These are phyloP conservation scores for Phialemoniopsis sp. DNA, from an alignment of 2,329 filamentous ascomycete genomes.

Conservation along the genomic window DNA sequence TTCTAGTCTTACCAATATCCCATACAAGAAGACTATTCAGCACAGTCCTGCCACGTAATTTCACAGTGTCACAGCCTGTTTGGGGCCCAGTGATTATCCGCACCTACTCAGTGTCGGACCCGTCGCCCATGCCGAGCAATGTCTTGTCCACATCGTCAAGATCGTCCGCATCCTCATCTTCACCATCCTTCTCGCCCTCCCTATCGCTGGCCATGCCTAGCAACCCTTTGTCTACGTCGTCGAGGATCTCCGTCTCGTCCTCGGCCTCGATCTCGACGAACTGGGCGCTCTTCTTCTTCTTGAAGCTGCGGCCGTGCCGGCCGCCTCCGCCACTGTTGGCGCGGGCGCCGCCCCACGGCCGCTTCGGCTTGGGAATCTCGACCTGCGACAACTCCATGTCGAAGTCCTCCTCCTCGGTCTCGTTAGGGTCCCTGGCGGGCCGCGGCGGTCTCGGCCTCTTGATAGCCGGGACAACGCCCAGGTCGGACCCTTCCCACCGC, in stretches of 20 bases:
- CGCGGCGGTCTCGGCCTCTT: slow-evolving; percentile 30
- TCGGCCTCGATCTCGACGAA: slow-evolving; percentile 14
- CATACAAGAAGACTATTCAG: no score
- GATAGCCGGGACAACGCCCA: slow-evolving; percentile 40
- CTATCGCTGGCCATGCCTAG: slow-evolving; percentile 17
- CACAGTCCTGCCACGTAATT: no score
- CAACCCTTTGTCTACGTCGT: slow-evolving; percentile 30
- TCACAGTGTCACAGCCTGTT: no score
- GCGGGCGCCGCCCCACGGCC: slow-evolving; percentile 4
- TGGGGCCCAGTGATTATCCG: no score
- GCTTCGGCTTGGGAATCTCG: slow-evolving; percentile 9
- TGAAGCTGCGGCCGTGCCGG: slow-evolving; percentile 4
- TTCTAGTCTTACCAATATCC: no score
- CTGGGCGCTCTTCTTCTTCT: slow-evolving; percentile 6
- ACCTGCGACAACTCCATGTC: slow-evolving; percentile 13
- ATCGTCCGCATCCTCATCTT: slow-evolving; percentile 42
- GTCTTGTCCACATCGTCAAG: slow-evolving; percentile 33
- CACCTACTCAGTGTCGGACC: no score
- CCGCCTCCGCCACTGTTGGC: slow-evolving; percentile 11
- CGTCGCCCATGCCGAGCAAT: slow-evolving; percentile 20
- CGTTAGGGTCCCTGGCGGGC: slow-evolving; percentile 20
- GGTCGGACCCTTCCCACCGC: slow-evolving; percentile 54
- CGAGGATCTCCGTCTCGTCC: slow-evolving; percentile 43
- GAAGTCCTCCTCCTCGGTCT: slow-evolving; percentile 21
- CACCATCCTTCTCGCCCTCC: no score